These are phyloP conservation scores for Curvularia sp. DNA, from an alignment of 2,329 filamentous ascomycete genomes.

Conservation along the genomic window DNA sequence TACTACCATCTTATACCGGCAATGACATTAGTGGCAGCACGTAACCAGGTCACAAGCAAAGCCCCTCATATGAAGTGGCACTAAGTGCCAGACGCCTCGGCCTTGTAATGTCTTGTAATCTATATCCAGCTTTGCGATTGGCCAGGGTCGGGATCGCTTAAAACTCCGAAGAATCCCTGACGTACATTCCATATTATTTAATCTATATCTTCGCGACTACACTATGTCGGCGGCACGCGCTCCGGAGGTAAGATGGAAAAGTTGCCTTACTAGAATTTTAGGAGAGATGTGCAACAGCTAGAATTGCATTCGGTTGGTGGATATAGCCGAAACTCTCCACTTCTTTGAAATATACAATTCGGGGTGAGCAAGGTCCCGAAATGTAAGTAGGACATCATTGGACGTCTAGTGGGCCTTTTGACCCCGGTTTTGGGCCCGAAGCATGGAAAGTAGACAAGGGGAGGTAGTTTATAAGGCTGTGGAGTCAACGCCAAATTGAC, in stretches of 20 bases:
- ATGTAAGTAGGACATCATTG: slow-evolving; percentile 14
- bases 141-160: slow-evolving; percentile 31
- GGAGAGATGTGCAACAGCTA: slow-evolving; percentile 11
- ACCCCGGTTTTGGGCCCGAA: slow-evolving; percentile 9
- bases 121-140: slow-evolving; percentile 28
- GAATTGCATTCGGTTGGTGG: slow-evolving; percentile 26
- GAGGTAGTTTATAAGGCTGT: slow-evolving; percentile 16
- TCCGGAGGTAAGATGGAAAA: slow-evolving; percentile 25
- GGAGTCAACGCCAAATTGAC: neutral
- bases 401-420: neutral
- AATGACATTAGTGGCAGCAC: neutral
- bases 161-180: slow-evolving; percentile 25
- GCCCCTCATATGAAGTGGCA: slow-evolving; percentile 13
- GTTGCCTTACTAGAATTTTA: slow-evolving; percentile 9
- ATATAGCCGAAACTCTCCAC: slow-evolving; percentile 21
- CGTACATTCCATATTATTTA: slow-evolving; percentile 36
- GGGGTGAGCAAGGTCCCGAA: neutral
- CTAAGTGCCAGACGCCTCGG: slow-evolving; percentile 9
- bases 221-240: slow-evolving; percentile 15
- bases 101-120: slow-evolving; percentile 12
- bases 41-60: slow-evolving; percentile 20
- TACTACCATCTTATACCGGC: neutral
- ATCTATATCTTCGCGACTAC: slow-evolving; percentile 26
- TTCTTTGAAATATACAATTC: slow-evolving; percentile 9
- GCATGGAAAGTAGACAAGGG: neutral